A percentile compares a stretch with the other conserved stretches of the same genome.
Evolutionary conservation across 352 stramenopile species (phyloP).

Genomic region (Phytophthora melonis): DNA sequence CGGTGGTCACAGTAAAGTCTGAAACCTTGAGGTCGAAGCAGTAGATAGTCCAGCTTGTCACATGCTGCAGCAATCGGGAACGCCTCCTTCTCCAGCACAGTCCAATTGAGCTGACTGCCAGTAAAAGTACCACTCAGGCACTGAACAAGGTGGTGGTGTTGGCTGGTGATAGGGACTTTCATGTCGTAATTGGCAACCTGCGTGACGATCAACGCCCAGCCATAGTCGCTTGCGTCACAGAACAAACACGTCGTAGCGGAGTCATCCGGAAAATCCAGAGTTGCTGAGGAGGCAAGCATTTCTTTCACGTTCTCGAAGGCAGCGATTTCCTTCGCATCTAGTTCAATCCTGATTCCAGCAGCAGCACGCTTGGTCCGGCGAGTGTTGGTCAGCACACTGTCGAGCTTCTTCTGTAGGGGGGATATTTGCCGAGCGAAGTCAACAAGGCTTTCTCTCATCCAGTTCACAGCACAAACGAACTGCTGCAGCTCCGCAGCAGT

Average conservation of each 20-base stretch:
- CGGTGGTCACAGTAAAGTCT: conserved; percentile 10
- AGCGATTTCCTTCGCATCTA: too few relatives aligned
- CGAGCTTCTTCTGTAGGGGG: neutral
- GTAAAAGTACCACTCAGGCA: conserved; percentile 6
- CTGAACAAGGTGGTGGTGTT: neutral
- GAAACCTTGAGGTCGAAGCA: conserved; percentile 3
- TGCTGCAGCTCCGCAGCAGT: conserved; percentile 8
- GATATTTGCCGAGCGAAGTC: conserved; percentile 1
- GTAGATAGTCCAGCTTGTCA: conserved; percentile 15
- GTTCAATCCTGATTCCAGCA: neutral
- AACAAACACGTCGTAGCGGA: conserved; percentile 8
- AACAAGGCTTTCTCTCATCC: conserved; percentile 5
- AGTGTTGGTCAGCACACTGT: neutral
- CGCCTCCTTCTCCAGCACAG: conserved; percentile 4
- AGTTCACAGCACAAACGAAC: conserved; percentile 7
- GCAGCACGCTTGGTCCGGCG: conserved; percentile 7
- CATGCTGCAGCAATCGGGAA: conserved; percentile 10
- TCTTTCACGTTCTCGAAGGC: neutral
- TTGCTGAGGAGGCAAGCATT: neutral
- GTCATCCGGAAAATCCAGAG: conserved; percentile 11
- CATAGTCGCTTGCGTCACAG: neutral
- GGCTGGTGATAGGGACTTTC: neutral
- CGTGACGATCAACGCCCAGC: conserved; percentile 1
- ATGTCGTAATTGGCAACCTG: neutral
- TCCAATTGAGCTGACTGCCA: neutral